Evolutionary conservation across 768 basidiomycete genomes (phyloP).

Genomic region (Myochromella boudieri): DNA sequence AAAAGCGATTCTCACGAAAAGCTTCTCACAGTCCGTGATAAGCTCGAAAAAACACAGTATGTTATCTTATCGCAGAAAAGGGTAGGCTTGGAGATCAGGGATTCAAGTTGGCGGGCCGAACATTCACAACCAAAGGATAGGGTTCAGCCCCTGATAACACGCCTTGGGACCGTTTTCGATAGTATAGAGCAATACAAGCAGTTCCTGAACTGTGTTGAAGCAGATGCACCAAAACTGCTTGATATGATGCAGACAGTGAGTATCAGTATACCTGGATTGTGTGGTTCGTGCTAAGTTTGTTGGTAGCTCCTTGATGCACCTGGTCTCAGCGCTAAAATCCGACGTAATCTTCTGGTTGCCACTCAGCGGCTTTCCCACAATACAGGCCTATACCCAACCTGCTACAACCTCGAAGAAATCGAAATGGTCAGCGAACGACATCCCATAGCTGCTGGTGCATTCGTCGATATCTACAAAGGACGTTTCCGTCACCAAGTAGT

Average conservation of each 20-base stretch:
- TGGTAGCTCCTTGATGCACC: not conserved
- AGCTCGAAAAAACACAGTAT: too few relatives aligned
- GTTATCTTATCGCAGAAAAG: too few relatives aligned
- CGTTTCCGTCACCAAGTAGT: not conserved
- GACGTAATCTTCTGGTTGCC: not conserved
- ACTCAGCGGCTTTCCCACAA: slow-evolving; percentile 1
- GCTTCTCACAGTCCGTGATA: too few relatives aligned
- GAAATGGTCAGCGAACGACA: not conserved
- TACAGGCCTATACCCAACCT: slow-evolving; percentile 4
- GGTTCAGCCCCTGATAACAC: too few relatives aligned
- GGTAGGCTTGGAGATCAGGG: too few relatives aligned
- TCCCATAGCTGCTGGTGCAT: slow-evolving; percentile 6
- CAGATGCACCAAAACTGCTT: slow-evolving; percentile 7
- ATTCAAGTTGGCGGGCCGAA: too few relatives aligned
- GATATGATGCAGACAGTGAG: slow-evolving; percentile 11
- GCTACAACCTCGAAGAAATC: not conserved
- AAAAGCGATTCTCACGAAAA: too few relatives aligned
- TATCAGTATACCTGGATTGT: not conserved
- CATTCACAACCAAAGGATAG: too few relatives aligned
- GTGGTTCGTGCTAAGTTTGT: not conserved
- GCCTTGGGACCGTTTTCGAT: not conserved
- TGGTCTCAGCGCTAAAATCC: not conserved
- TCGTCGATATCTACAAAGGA: slow-evolving; percentile 10
- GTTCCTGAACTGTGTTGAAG: not conserved
- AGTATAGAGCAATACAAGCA: slow-evolving; percentile 3